These are phyloP conservation scores for Rhipidocladum racemiflorum DNA, from an alignment of 176 grass and related monocot species.

Conservation along the genomic window DNA sequence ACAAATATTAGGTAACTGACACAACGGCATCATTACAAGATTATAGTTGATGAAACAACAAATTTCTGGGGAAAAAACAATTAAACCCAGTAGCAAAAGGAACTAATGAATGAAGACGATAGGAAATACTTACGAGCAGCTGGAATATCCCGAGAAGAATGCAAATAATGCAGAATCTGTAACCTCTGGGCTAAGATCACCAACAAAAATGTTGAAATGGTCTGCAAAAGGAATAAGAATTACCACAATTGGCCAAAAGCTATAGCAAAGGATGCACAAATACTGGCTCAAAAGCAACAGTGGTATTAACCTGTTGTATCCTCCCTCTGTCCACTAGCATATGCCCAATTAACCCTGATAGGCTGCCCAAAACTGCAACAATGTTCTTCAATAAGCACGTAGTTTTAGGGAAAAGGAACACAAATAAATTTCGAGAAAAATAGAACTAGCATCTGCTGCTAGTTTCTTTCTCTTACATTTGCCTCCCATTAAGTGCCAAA, in stretches of 20 bases:
- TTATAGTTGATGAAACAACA: background rate
- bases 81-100: background rate
- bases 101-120: background rate
- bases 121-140: constrained; percentile 63
- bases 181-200: constrained; percentile 82
- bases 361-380: constrained; percentile 75
- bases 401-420: background rate
- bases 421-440: background rate
- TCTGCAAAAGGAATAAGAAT: constrained; percentile 37
- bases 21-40: background rate
- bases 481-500: constrained; percentile 69
- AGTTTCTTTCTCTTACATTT: constrained; percentile 52
- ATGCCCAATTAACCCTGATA: constrained; percentile 87
- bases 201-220: constrained; percentile 87
- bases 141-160: constrained; percentile 72
- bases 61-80: constrained; percentile 16
- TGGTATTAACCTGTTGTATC: constrained; percentile 68
- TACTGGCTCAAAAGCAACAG: background rate
- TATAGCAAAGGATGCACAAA: constrained; percentile 7
- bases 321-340: constrained; percentile 81
- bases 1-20: background rate
- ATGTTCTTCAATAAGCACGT: background rate
- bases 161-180: constrained; percentile 81
- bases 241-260: background rate
- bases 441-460: background rate